A percentile compares a stretch with the other conserved stretches of the same genome.
Conservation (phyloP, 257 asterid species). For the Capsicum chinense region DNA sequence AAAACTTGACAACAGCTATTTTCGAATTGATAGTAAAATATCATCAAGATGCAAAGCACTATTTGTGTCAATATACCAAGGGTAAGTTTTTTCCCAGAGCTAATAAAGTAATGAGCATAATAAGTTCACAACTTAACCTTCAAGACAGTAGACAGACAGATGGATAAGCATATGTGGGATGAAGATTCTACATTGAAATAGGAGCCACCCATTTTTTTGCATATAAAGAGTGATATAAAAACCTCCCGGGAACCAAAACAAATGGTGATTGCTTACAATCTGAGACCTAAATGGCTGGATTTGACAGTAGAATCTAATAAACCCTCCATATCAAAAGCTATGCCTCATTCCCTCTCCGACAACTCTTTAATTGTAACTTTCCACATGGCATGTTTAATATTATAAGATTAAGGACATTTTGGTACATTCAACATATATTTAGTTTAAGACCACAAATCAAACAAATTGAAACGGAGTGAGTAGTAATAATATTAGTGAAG, state of each 20-base stretch:
- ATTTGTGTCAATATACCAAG: background rate
- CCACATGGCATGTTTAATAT: no score
- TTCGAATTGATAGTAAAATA: background rate
- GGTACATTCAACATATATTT: no score
- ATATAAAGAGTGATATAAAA: background rate
- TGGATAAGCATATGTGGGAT: background rate
- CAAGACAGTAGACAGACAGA: background rate
- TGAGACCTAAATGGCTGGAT: background rate
- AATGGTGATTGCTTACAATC: background rate
- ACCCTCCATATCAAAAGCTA: no score
- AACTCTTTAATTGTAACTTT: no score
- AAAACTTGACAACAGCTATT: background rate
- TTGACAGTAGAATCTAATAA: background rate
- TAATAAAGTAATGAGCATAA: background rate
- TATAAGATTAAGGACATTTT: no score
- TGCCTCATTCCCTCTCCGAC: no score
- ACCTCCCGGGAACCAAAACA: background rate
- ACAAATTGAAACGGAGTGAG: no score
- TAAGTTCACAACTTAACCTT: background rate
- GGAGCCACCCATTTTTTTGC: background rate
- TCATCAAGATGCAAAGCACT: background rate
- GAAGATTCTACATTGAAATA: conserved; percentile 1
- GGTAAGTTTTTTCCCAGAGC: background rate
- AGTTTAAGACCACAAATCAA: no score
- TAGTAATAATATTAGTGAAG: background rate